phyloP scores from a whole-genome alignment of 768 basidiomycete species.

The Tricholoma hemisulphureum region DNA sequence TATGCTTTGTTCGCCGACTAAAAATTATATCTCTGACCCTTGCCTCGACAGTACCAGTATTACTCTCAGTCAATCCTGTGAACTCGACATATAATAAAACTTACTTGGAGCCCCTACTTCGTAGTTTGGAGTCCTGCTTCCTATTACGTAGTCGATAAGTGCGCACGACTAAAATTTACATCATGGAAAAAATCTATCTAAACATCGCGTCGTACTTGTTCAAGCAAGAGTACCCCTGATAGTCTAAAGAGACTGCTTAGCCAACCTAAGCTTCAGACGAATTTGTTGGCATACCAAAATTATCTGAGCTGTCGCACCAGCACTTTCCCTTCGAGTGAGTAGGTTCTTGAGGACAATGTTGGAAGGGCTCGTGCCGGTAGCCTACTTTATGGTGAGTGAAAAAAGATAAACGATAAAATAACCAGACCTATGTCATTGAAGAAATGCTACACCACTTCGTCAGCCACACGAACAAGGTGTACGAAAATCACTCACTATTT shows the following conservation, averaged over 20 bases:
- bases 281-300: constrained; percentile 55
- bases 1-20: constrained; percentile 34
- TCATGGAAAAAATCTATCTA: constrained; percentile 14
- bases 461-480: not conserved
- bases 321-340: constrained; percentile 77
- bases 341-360: constrained; percentile 84
- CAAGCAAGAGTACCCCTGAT: constrained; percentile 88
- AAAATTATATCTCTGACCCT: not conserved
- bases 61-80: constrained; percentile 86
- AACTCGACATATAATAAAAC: constrained; percentile 13
- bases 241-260: constrained; percentile 42
- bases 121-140: not conserved
- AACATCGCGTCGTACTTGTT: constrained; percentile 72
- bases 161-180: not conserved
- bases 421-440: constrained; percentile 80
- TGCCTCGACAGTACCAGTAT: constrained; percentile 73
- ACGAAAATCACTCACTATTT: constrained; percentile 47
- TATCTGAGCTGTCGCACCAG: constrained; percentile 75
- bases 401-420: not conserved
- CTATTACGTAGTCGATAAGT: not conserved
- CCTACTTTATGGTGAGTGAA: constrained; percentile 20
- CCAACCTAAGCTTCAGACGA: not conserved
- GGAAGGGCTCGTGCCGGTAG: constrained; percentile 92
- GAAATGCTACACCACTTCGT: constrained; percentile 55
- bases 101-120: not conserved